Percentiles rank a stretch among this genome's conserved stretches.
Conservation (phyloP, 768 basidiomycete genomes). For the Suillus paluster region DNA sequence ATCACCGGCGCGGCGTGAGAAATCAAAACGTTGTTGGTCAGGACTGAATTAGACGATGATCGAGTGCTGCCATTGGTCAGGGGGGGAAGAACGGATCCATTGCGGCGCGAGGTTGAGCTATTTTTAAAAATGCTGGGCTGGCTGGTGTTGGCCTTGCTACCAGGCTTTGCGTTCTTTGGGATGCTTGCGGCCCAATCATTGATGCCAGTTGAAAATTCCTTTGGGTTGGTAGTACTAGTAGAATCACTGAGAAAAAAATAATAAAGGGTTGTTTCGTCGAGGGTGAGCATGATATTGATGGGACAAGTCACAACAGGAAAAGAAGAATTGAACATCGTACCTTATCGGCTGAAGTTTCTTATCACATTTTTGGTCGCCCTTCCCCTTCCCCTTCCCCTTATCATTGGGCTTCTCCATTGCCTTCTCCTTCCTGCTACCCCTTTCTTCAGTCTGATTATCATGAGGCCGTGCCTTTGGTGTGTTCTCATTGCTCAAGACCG, state of each 20-base stretch:
- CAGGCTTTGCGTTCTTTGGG: background rate
- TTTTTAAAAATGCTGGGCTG: slow-evolving; percentile 1
- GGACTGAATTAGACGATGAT: background rate
- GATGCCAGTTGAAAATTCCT: slow-evolving; percentile 1
- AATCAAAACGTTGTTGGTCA: background rate
- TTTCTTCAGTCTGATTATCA: background rate
- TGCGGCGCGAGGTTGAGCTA: background rate
- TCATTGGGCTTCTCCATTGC: background rate
- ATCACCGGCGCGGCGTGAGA: background rate
- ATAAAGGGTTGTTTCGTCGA: background rate
- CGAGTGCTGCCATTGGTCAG: background rate
- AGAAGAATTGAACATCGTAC: background rate
- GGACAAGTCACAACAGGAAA: background rate
- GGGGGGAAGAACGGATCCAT: background rate
- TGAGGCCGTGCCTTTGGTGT: background rate
- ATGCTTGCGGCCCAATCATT: background rate
- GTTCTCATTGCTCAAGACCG: background rate
- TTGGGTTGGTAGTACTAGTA: background rate
- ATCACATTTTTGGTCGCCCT: background rate
- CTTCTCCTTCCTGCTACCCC: background rate
- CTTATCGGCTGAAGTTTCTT: background rate
- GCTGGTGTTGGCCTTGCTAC: background rate
- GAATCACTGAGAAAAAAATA: background rate
- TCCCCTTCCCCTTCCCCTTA: background rate
- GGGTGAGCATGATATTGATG: background rate